phyloP scores from a whole-genome alignment of 805 yeast genomes.

The Yarrowia sp. region DNA sequence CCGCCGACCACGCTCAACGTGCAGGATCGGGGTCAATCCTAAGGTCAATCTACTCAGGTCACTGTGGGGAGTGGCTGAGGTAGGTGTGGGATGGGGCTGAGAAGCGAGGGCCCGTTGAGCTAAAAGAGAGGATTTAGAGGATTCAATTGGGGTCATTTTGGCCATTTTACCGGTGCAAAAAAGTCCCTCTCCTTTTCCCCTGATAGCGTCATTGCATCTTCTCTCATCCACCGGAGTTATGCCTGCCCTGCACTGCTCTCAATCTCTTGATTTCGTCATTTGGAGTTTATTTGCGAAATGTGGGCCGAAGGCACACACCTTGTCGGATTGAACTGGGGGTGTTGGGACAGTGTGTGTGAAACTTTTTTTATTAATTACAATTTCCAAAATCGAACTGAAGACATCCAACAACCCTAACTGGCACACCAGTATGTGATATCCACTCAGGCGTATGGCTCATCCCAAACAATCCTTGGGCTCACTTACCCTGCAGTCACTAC shows the following conservation, averaged over 20 bases:
- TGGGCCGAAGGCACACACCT: too few species aligned
- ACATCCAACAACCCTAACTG: neutral
- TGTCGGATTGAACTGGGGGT: too few species aligned
- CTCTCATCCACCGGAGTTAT: too few species aligned
- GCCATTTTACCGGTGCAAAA: too few species aligned
- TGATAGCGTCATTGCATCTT: too few species aligned
- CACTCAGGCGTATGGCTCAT: neutral
- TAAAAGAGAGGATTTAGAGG: too few species aligned
- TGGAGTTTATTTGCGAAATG: neutral
- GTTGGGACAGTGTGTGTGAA: too few species aligned
- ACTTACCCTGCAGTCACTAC: neutral
- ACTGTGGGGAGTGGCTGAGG: too few species aligned
- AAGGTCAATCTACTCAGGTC: slow-evolving; percentile 12
- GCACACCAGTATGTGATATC: neutral
- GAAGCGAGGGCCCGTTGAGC: neutral
- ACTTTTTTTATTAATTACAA: too few species aligned
- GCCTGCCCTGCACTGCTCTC: neutral
- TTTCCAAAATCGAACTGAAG: neutral
- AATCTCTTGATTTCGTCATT: neutral
- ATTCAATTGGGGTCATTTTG: too few species aligned
- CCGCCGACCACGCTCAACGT: slow-evolving; percentile 3
- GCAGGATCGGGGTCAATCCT: slow-evolving; percentile 23
- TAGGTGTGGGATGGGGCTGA: neutral
- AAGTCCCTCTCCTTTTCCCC: too few species aligned
- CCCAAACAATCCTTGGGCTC: neutral